Percentiles rank a stretch among this genome's conserved stretches.
These are phyloP conservation scores for Lantana camara DNA, from an alignment of 257 asterid species.

Conservation along the genomic window DNA sequence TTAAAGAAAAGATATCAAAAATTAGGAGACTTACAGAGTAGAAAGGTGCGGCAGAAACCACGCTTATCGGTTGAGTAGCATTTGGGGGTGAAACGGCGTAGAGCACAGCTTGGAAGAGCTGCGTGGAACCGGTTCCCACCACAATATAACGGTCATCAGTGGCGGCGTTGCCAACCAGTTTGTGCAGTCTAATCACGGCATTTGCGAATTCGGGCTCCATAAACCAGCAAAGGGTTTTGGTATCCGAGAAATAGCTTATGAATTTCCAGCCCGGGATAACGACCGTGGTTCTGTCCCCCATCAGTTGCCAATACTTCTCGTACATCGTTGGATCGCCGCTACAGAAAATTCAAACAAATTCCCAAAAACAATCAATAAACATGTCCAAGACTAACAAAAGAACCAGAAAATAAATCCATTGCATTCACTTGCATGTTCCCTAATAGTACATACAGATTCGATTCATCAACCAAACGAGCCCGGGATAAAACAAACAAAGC, in stretches of 20 bases:
- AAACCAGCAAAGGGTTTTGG: slow-evolving; percentile 77
- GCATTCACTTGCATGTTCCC: too few relatives aligned
- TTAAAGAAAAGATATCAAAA: not conserved
- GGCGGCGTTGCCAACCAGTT: slow-evolving; percentile 74
- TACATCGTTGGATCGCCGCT: slow-evolving; percentile 99
- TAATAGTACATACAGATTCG: too few relatives aligned
- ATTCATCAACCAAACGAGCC: too few relatives aligned
- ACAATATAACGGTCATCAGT: slow-evolving; percentile 76
- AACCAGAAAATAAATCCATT: too few relatives aligned
- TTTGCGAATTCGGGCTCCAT: slow-evolving; percentile 70
- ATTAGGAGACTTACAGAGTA: slow-evolving; percentile 64
- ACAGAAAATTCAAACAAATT: not conserved
- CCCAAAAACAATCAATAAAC: too few relatives aligned
- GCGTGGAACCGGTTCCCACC: slow-evolving; percentile 94
- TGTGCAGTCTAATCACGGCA: slow-evolving; percentile 68
- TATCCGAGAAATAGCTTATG: slow-evolving; percentile 85
- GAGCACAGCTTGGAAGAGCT: slow-evolving; percentile 82
- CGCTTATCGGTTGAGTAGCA: slow-evolving; percentile 64
- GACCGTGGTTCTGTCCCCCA: slow-evolving; percentile 68
- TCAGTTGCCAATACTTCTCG: slow-evolving; percentile 71
- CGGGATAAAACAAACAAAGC: too few relatives aligned
- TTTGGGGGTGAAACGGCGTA: slow-evolving; percentile 72
- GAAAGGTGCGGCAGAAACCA: slow-evolving; percentile 91
- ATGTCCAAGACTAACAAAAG: too few relatives aligned
- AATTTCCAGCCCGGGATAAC: slow-evolving; percentile 88